Base-by-base conservation (phyloP, 495 filamentous ascomycete species). In the Tuber melanosporum region DNA sequence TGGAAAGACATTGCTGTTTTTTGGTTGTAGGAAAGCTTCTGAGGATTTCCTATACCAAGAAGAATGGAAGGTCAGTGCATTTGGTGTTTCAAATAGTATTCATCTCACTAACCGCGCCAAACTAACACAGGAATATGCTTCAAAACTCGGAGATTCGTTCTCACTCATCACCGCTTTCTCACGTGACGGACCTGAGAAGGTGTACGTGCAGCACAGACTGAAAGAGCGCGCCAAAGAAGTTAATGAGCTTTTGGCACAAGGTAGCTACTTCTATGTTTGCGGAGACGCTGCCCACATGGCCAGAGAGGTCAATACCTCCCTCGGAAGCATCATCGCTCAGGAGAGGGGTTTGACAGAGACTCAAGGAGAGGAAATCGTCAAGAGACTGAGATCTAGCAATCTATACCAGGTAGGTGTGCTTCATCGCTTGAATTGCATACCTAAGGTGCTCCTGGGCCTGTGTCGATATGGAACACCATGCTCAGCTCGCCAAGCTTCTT, bases 221-320 rank as follows among this genome's bases (percentile, higher is more conserved):
- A 89, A 91, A 84, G 93, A 98, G 85, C 86, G 90, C 39, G 92
- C 93, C 44, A 87, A 91, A 73, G 89, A 97, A 78, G 88, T 99
- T 86, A 95, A 97, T 84, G 89, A 94, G 79, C 90, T 99, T 4
- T 87, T 99, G 17, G 87, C 92, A 83, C 93, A 98, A 84, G 91
- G 91, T 82, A 95, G 92, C 22, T 97, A 95, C 85, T 93, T 99
- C 86, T 99, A 99, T 84, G 95, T 99, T 47, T 99, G 95, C 83
- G 95, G 95, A 86, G 95, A 99, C 81, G 95, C 95, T 9, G 93
- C 96, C 71, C 95, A 97, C 86, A 99, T 99, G 95, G 95, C 95
- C 57, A 90, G 96, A 70, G 95, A 98, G 83, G 95, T 99, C 85
- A 98, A 94, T 86, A 86, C 90, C 49, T 88, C 93, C 10, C 88